A percentile compares a stretch with the other conserved stretches of the same genome.
Evolutionary conservation across 2,329 filamentous ascomycete species (phyloP).

Genomic region (Neofusicoccum laricinum): DNA sequence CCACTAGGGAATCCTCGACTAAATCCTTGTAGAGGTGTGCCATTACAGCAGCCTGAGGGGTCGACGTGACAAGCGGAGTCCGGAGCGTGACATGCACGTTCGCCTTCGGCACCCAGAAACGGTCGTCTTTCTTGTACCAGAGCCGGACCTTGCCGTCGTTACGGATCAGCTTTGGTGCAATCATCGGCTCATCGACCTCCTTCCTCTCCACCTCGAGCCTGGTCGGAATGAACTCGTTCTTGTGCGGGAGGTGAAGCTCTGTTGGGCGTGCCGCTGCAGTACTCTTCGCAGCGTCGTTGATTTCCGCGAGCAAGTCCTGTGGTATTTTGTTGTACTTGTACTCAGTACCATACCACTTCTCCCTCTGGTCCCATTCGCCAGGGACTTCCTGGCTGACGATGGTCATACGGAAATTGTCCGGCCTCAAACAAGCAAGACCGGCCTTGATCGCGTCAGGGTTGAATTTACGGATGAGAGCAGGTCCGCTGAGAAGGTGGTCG

Average conservation of each 20-base stretch:
- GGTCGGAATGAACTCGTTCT: constrained; percentile 93
- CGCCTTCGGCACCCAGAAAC: constrained; percentile 96
- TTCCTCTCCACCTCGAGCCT: constrained; percentile 94
- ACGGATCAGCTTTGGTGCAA: constrained; percentile 76
- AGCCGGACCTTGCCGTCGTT: constrained; percentile 77
- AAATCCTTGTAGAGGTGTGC: constrained; percentile 78
- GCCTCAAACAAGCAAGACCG: constrained; percentile 69
- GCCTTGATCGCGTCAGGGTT: constrained; percentile 72
- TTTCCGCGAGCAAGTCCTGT: constrained; percentile 67
- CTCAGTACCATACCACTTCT: constrained; percentile 98
- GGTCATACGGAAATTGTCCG: constrained; percentile 85
- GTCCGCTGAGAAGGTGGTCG: constrained; percentile 82
- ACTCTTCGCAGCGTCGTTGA: constrained; percentile 62
- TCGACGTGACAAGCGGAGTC: constrained; percentile 75
- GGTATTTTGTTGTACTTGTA: constrained; percentile 82
- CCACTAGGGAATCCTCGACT: constrained; percentile 81
- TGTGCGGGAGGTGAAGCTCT: constrained; percentile 81
- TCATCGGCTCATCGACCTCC: constrained; percentile 71
- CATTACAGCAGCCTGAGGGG: constrained; percentile 75
- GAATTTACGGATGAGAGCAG: constrained; percentile 74
- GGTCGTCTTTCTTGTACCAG: constrained; percentile 99
- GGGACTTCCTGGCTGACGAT: constrained; percentile 81
- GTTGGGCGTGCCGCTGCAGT: constrained; percentile 59
- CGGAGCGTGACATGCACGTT: constrained; percentile 78
- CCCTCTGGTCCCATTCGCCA: constrained; percentile 79